phyloP scores from a whole-genome alignment of 257 asterid species.

The Przewalskia tangutica region DNA sequence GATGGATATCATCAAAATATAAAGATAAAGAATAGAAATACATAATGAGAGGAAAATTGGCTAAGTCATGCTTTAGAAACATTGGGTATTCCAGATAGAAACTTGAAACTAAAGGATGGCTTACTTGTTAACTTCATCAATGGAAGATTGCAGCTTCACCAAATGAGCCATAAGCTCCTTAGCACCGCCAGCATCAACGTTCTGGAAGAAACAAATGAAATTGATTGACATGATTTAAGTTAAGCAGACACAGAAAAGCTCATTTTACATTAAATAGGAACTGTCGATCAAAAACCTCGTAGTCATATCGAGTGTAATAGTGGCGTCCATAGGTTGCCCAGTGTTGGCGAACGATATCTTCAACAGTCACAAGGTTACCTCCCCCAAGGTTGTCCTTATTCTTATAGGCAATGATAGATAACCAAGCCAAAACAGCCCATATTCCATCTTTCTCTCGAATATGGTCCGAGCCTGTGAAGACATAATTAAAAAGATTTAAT shows the following conservation, averaged over 20 bases:
- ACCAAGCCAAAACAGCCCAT: conserved; percentile 99
- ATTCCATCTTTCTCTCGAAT: conserved; percentile 98
- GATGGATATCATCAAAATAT: neutral
- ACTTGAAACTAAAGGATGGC: conserved; percentile 1
- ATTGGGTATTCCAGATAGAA: neutral
- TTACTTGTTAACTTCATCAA: conserved; percentile 76
- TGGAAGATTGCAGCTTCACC: conserved; percentile 82
- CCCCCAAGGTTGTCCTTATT: conserved; percentile 72
- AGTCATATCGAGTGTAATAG: conserved; percentile 94
- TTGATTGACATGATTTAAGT: neutral
- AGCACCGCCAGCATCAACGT: conserved; percentile 79
- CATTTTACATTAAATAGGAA: neutral
- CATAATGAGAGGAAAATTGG: neutral
- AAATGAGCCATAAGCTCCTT: conserved; percentile 86
- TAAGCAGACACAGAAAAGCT: neutral
- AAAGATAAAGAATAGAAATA: neutral
- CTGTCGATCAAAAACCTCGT: conserved; percentile 45
- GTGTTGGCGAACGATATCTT: conserved; percentile 93
- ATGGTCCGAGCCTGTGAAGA: conserved; percentile 82
- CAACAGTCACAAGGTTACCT: conserved; percentile 71
- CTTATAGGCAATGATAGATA: conserved; percentile 79
- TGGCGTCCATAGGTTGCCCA: conserved; percentile 96
- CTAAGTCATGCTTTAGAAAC: neutral
- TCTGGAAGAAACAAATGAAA: conserved; percentile 35
- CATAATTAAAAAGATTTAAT: neutral